phyloP scores from a whole-genome alignment of 805 yeast genomes.

The Debaryomyces maramus region DNA sequence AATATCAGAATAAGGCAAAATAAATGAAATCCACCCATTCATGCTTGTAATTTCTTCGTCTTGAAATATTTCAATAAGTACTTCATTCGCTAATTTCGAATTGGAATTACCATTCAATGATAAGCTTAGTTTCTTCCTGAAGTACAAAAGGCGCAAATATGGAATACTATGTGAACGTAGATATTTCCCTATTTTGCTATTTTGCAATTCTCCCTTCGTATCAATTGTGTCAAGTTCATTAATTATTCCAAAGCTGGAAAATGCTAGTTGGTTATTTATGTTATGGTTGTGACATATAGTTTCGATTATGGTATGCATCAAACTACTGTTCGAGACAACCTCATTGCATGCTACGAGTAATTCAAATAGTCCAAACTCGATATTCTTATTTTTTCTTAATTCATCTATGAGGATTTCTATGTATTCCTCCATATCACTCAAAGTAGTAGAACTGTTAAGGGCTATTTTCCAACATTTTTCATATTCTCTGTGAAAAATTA shows the following conservation, averaged over 20 bases:
- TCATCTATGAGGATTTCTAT: slow-evolving; percentile 26
- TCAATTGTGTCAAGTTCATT: slow-evolving; percentile 1
- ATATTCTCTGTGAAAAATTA: slow-evolving; percentile 34
- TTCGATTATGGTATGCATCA: slow-evolving; percentile 20
- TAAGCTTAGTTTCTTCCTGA: not conserved
- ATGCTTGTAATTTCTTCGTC: not conserved
- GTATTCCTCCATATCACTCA: slow-evolving; percentile 39
- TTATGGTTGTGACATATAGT: slow-evolving; percentile 15
- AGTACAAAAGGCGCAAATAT: slow-evolving; percentile 5
- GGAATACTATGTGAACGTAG: not conserved
- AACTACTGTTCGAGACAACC: slow-evolving; percentile 10
- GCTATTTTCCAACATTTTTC: slow-evolving; percentile 30
- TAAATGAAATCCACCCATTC: slow-evolving; percentile 9
- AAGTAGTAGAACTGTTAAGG: slow-evolving; percentile 24
- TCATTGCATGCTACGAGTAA: slow-evolving; percentile 22
- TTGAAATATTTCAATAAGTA: not conserved
- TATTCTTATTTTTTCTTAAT: slow-evolving; percentile 17
- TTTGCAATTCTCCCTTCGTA: not conserved
- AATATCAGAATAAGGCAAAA: slow-evolving; percentile 3
- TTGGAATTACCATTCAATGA: not conserved
- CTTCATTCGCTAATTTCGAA: not conserved
- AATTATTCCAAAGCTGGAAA: slow-evolving; percentile 2
- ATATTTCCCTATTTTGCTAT: not conserved
- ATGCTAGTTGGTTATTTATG: slow-evolving; percentile 5
- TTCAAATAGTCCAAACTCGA: slow-evolving; percentile 26